A percentile compares a stretch with the other conserved stretches of the same genome.
These are phyloP conservation scores for Suhomyces sp. DNA, from an alignment of 805 yeast species.

Conservation along the genomic window DNA sequence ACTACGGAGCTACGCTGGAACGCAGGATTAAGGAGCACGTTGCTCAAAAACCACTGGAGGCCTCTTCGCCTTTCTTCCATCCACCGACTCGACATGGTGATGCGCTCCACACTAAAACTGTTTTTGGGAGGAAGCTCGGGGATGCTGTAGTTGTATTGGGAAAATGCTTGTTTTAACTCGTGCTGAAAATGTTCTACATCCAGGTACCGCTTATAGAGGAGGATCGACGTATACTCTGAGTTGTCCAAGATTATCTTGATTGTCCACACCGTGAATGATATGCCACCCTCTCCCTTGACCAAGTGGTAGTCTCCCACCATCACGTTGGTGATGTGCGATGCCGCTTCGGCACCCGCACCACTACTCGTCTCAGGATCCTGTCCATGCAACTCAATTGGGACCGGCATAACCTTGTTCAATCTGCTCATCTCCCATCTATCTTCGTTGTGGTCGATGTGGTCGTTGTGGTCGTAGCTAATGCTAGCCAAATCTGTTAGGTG, in stretches of 20 bases:
- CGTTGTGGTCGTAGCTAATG: too few relatives aligned
- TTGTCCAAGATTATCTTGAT: constrained; percentile 37
- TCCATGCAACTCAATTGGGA: constrained; percentile 26
- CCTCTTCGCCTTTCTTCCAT: constrained; percentile 54
- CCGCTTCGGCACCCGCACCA: constrained; percentile 5
- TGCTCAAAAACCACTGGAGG: constrained; percentile 57
- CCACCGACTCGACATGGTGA: constrained; percentile 44
- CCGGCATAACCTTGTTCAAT: constrained; percentile 30
- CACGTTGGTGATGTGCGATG: constrained; percentile 9
- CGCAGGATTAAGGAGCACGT: constrained; percentile 50
- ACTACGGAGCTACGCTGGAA: constrained; percentile 37
- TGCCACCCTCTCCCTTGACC: constrained; percentile 37
- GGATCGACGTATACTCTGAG: constrained; percentile 39
- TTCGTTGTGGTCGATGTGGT: too few relatives aligned
- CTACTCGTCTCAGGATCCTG: not conserved
- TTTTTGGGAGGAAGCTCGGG: constrained; percentile 55
- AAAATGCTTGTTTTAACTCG: constrained; percentile 34
- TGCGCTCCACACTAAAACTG: constrained; percentile 34
- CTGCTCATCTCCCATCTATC: not conserved
- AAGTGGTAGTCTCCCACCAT: constrained; percentile 40
- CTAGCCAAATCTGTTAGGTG: too few relatives aligned
- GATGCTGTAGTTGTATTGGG: constrained; percentile 31
- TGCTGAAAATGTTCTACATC: constrained; percentile 55
- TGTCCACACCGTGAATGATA: constrained; percentile 39
- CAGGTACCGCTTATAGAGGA: constrained; percentile 58